Percentiles rank a stretch among this genome's conserved stretches.
Conservation (phyloP, 805 yeast species). For the Hanseniaspora jakobsenii region DNA sequence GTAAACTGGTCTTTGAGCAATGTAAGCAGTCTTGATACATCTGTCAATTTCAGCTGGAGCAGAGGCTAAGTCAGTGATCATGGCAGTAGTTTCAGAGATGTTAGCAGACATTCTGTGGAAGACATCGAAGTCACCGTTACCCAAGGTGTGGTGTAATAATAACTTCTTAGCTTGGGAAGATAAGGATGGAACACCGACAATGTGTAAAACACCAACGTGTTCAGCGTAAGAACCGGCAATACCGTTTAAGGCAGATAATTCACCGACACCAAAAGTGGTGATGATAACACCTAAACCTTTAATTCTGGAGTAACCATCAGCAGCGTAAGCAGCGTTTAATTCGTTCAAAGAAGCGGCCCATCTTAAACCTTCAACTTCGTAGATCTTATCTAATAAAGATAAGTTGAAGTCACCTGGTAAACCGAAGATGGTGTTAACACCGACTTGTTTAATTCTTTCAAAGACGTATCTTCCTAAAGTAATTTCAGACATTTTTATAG, state of each 20-base stretch:
- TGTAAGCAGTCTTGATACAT: slow-evolving; percentile 57
- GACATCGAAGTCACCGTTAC: slow-evolving; percentile 69
- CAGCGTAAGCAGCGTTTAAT: slow-evolving; percentile 71
- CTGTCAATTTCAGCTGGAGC: slow-evolving; percentile 67
- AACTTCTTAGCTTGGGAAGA: slow-evolving; percentile 60
- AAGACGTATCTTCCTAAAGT: slow-evolving; percentile 67
- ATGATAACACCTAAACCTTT: slow-evolving; percentile 63
- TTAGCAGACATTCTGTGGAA: slow-evolving; percentile 68
- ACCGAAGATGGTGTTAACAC: slow-evolving; percentile 62
- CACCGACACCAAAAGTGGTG: slow-evolving; percentile 89
- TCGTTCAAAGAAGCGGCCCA: slow-evolving; percentile 92
- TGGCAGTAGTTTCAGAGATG: slow-evolving; percentile 55
- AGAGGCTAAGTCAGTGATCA: slow-evolving; percentile 47
- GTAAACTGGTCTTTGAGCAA: slow-evolving; percentile 70
- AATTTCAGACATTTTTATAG: slow-evolving; percentile 32
- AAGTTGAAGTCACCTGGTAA: slow-evolving; percentile 76
- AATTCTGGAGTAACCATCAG: slow-evolving; percentile 78
- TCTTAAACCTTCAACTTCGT: slow-evolving; percentile 61
- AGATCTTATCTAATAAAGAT: slow-evolving; percentile 56
- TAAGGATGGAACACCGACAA: slow-evolving; percentile 76
- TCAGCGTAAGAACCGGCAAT: slow-evolving; percentile 84
- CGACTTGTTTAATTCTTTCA: slow-evolving; percentile 64
- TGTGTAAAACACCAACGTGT: slow-evolving; percentile 73
- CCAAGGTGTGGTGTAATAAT: slow-evolving; percentile 71
- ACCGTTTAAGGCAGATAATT: slow-evolving; percentile 71